phyloP scores from a whole-genome alignment of 305 asterid species.

The Rubia tinctorum region DNA sequence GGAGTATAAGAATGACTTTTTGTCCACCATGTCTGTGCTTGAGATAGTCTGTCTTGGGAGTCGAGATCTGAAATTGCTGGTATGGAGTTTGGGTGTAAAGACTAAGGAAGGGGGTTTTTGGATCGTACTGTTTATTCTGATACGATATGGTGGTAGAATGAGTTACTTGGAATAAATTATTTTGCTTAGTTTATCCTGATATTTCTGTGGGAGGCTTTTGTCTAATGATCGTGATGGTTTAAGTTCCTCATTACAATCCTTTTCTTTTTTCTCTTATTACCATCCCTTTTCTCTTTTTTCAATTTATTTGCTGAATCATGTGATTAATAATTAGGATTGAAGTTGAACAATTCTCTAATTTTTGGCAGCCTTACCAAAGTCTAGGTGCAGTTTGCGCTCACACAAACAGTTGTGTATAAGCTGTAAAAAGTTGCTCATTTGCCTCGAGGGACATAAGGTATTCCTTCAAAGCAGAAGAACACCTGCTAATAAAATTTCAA shows the following conservation, averaged over 20 bases:
- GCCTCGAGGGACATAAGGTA: neutral
- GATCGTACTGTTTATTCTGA: neutral
- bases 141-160: neutral
- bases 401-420: neutral
- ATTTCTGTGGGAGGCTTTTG: neutral
- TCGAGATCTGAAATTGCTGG: neutral
- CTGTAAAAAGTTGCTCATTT: neutral
- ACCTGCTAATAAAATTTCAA: neutral
- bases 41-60: neutral
- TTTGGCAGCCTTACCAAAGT: neutral
- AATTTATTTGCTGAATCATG: neutral
- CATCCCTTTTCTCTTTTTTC: neutral
- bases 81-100: too few species aligned
- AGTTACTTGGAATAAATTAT: neutral
- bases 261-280: neutral
- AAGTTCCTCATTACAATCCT: neutral
- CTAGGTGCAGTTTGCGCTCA: neutral
- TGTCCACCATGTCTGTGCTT: neutral
- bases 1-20: too few species aligned
- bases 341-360: neutral
- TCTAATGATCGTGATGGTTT: neutral
- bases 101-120: neutral
- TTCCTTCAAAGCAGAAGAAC: neutral
- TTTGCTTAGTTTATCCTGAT: slow-evolving; percentile 6
- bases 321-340: neutral